Evolutionary conservation across 2,329 filamentous ascomycete species (phyloP), one percentile per base, ranked within the genome.

Genomic region (Aspergillus luchuensis): DNA sequence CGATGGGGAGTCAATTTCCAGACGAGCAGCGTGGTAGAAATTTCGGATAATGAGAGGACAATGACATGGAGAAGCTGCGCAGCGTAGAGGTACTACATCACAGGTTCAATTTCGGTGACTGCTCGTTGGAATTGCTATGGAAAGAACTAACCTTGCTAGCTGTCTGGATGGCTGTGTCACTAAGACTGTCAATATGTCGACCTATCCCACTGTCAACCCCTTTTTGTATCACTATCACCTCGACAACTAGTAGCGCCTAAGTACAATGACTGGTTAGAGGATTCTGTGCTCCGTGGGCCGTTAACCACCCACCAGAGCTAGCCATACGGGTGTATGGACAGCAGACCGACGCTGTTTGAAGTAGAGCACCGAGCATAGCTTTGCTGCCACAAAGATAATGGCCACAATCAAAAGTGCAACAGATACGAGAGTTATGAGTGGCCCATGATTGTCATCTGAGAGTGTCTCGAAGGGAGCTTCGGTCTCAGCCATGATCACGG

Each of bases 1-100:
- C 57, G 57, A 19, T 50, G 64, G 19, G 65, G 66, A 3, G 65
- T 65, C 28, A 67, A 50, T 30, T 60, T 67, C 66, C 65, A 66
- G 23, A 68, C 48, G 7, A 67, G 57, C 4, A 68, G 49, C 2
- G 59, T 60, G 21, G 66, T 67, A 21, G 67, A 68, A 1, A 65
- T 5, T 19, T 60, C 57, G 1, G 63, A 63, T 2, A 64, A 23
- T 5, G 61, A 63, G 1, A 63, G 39, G n/a, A 65, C 39, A 3
- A 56, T 3, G 10, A 60, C 19, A 3, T 56, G 57, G 15, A 64
- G 47, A 0, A 66, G 56, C 6, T 62, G 51, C 2, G 61, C 61
- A n/a, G 55, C 54, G 13, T 60, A 65, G 17, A 47, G n/a, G 11
- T 55, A 62, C 63, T 65, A 36, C 4, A 6, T 10, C 2, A 4